phyloP scores from a whole-genome alignment of 768 basidiomycete species.

The Tremella fuciformis region DNA sequence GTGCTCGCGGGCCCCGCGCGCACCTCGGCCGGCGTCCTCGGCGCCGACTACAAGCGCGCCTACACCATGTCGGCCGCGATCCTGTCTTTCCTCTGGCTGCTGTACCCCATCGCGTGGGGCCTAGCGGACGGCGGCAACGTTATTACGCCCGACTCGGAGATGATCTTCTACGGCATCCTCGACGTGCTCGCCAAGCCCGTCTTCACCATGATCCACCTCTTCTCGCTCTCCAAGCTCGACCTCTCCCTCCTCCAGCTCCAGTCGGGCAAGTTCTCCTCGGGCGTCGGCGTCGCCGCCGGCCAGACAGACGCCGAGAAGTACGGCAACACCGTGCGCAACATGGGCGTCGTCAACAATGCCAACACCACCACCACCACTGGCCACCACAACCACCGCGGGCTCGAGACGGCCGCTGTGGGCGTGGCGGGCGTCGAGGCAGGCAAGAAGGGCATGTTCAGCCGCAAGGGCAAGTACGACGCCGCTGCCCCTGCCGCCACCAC shows the following conservation, averaged over 20 bases:
- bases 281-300: conserved; percentile 16
- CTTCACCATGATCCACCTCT: conserved; percentile 50
- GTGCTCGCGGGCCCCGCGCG: conserved; percentile 44
- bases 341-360: conserved; percentile 8
- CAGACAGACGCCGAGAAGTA: conserved; percentile 35
- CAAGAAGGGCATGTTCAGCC: conserved; percentile 36
- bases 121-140: conserved; percentile 58
- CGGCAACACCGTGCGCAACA: conserved; percentile 4
- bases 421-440: neutral
- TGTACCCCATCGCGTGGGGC: conserved; percentile 63
- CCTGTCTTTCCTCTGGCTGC: conserved; percentile 60
- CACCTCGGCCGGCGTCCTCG: conserved; percentile 44
- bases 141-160: conserved; percentile 59
- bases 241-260: conserved; percentile 48
- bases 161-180: conserved; percentile 60
- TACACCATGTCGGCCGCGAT: conserved; percentile 54
- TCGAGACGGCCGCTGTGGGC: neutral
- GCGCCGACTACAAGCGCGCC: conserved; percentile 38
- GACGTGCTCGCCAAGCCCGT: conserved; percentile 53
- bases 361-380: conserved; percentile 10
- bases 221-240: conserved; percentile 46
- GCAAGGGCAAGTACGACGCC: conserved; percentile 28
- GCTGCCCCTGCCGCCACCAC: conserved; percentile 3
- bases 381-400: conserved; percentile 6
- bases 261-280: conserved; percentile 47